A percentile compares a stretch with the other conserved stretches of the same genome.
Conservation (phyloP, 176 grass and related monocot genomes). For the Carex myosuroides region DNA sequence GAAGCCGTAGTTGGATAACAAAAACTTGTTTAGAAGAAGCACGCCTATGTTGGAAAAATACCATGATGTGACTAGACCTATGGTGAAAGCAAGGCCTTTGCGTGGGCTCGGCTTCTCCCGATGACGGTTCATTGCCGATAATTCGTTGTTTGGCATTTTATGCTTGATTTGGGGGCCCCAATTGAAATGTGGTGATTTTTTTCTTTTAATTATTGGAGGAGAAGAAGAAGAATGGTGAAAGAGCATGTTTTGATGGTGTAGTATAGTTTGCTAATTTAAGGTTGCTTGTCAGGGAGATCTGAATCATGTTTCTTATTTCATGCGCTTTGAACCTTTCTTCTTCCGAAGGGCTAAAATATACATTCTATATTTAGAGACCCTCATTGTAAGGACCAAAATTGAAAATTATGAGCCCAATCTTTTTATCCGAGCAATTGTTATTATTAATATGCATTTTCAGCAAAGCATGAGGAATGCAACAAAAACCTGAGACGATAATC, state of each 20-base stretch:
- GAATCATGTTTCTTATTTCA: constrained; percentile 5
- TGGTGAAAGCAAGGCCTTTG: constrained; percentile 30
- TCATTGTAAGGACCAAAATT: background rate
- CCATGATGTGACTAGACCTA: constrained; percentile 72
- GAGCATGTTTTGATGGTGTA: background rate
- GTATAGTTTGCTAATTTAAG: constrained; percentile 17
- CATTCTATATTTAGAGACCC: constrained; percentile 11
- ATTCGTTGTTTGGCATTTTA: constrained; percentile 11
- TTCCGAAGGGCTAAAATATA: background rate
- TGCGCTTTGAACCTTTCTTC: background rate
- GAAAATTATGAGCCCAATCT: background rate
- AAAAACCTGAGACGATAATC: background rate
- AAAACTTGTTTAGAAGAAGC: constrained; percentile 98
- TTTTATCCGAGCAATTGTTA: background rate
- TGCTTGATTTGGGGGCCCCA: background rate
- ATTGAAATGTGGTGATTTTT: background rate
- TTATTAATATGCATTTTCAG: background rate
- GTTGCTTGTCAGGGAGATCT: constrained; percentile 7
- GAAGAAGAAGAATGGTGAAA: background rate
- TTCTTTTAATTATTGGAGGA: background rate
- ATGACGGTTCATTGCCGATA: constrained; percentile 4
- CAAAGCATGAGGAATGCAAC: background rate
- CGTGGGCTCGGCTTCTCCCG: background rate
- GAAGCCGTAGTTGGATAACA: constrained; percentile 95
- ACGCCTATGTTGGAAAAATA: constrained; percentile 98